Conservation (phyloP, 2,329 filamentous ascomycete genomes). For the Aspergillus felis region DNA sequence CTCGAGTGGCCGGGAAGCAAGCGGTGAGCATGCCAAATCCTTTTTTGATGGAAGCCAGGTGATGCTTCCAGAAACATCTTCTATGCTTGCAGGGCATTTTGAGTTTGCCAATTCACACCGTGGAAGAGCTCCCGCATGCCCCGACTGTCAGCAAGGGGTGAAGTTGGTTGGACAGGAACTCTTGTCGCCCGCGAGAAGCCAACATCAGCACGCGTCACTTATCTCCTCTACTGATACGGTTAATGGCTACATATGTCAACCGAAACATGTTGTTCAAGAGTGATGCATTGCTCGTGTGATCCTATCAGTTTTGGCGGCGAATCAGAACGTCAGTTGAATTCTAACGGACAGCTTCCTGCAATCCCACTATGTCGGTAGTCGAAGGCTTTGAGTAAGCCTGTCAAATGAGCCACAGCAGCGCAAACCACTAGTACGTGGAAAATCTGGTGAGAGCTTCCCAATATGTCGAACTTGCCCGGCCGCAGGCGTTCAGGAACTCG, state of each 20-base stretch:
- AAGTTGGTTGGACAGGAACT: slow-evolving; percentile 14
- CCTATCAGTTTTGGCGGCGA: slow-evolving; percentile 6
- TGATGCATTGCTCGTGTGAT: slow-evolving; percentile 17
- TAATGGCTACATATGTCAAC: slow-evolving; percentile 13
- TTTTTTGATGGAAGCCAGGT: slow-evolving; percentile 4
- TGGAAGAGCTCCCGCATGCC: neutral
- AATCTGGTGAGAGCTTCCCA: slow-evolving; percentile 91
- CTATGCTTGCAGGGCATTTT: neutral
- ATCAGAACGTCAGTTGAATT: slow-evolving; percentile 14
- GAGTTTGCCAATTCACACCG: neutral
- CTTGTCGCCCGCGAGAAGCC: slow-evolving; percentile 13
- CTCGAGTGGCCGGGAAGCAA: slow-evolving; percentile 13
- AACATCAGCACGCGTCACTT: slow-evolving; percentile 11
- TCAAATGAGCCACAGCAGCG: slow-evolving; percentile 76
- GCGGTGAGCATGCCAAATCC: slow-evolving; percentile 12
- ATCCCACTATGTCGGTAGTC: slow-evolving; percentile 70
- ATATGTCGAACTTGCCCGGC: slow-evolving; percentile 81
- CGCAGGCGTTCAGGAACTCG: slow-evolving; percentile 77
- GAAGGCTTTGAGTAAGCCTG: slow-evolving; percentile 77
- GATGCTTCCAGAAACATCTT: neutral
- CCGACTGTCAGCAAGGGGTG: slow-evolving; percentile 12
- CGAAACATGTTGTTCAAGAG: slow-evolving; percentile 12
- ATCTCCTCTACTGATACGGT: slow-evolving; percentile 14
- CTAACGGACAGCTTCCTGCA: slow-evolving; percentile 48
- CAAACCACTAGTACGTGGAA: slow-evolving; percentile 87